Conservation (phyloP, 208 protist species). For the Wallacemonas sp. region DNA sequence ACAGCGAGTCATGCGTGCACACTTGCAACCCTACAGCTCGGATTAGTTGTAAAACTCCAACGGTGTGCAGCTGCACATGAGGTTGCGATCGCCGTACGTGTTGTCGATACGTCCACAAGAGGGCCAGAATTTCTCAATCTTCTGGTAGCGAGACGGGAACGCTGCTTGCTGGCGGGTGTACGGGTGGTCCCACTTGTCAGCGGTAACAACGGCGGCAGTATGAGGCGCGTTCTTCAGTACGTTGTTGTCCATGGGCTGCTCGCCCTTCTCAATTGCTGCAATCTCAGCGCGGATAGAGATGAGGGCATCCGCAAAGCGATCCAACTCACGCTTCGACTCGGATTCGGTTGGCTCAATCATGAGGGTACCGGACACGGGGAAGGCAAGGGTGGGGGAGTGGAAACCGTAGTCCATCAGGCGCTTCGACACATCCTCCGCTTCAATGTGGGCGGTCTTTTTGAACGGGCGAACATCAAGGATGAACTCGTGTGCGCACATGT, state of each 20-base stretch:
- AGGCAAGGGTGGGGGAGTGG: slow-evolving; percentile 97
- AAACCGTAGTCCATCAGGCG: slow-evolving; percentile 97
- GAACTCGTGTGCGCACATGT: slow-evolving; percentile 97
- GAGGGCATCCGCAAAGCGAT: slow-evolving; percentile 96
- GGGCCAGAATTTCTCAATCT: slow-evolving; percentile 96
- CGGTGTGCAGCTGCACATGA: slow-evolving; percentile 90
- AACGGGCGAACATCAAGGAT: slow-evolving; percentile 96
- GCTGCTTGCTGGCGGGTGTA: slow-evolving; percentile 95
- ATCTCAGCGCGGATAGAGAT: slow-evolving; percentile 97
- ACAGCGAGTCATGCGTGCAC: too few species aligned
- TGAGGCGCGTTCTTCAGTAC: slow-evolving; percentile 97
- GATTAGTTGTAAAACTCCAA: slow-evolving; percentile 82
- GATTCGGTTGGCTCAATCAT: slow-evolving; percentile 99
- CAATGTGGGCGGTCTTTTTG: slow-evolving; percentile 92
- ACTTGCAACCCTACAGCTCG: too few species aligned
- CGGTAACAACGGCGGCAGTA: slow-evolving; percentile 80
- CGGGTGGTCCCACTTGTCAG: slow-evolving; percentile 89
- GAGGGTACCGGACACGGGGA: slow-evolving; percentile 91
- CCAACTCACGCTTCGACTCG: slow-evolving; percentile 95
- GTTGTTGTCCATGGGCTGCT: slow-evolving; percentile 92
- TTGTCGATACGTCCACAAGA: slow-evolving; percentile 94
- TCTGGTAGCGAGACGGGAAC: slow-evolving; percentile 85
- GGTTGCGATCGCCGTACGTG: slow-evolving; percentile 95
- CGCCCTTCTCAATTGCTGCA: slow-evolving; percentile 91
- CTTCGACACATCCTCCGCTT: slow-evolving; percentile 98